Conservation (phyloP, 2,329 filamentous ascomycete genomes). For the Microdochium nivale region DNA sequence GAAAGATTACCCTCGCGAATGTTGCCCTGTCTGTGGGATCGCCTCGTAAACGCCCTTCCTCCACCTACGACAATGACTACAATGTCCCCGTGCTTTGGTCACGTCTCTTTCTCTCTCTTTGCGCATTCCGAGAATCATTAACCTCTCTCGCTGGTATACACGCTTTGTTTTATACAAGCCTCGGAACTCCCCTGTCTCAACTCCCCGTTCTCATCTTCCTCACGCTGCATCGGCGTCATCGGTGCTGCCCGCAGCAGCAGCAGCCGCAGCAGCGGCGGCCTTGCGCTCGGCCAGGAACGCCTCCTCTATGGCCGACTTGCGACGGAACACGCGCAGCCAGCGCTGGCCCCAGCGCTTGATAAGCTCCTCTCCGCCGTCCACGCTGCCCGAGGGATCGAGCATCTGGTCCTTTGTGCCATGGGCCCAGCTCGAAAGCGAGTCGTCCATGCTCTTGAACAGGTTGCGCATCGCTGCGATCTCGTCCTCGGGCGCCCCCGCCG, state of each 20-base stretch:
- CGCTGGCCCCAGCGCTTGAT: constrained; percentile 74
- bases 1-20: no score
- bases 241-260: neutral
- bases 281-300: constrained; percentile 38
- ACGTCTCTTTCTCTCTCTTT: no score
- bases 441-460: constrained; percentile 74
- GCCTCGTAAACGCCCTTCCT: no score
- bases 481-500: constrained; percentile 40
- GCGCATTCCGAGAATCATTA: no score
- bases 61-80: no score
- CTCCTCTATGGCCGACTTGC: constrained; percentile 81
- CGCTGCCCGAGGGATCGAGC: constrained; percentile 52
- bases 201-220: no score
- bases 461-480: constrained; percentile 70
- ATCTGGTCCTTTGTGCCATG: constrained; percentile 64
- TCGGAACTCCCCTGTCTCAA: no score
- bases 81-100: no score
- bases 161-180: no score
- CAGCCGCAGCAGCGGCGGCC: constrained; percentile 3
- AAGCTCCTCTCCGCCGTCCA: constrained; percentile 51
- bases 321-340: constrained; percentile 78
- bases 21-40: no score
- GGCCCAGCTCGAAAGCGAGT: constrained; percentile 65
- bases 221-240: no score
- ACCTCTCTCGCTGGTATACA: no score